phyloP scores from a whole-genome alignment of 176 grass and related monocot genomes.

The Lolium multiflorum region DNA sequence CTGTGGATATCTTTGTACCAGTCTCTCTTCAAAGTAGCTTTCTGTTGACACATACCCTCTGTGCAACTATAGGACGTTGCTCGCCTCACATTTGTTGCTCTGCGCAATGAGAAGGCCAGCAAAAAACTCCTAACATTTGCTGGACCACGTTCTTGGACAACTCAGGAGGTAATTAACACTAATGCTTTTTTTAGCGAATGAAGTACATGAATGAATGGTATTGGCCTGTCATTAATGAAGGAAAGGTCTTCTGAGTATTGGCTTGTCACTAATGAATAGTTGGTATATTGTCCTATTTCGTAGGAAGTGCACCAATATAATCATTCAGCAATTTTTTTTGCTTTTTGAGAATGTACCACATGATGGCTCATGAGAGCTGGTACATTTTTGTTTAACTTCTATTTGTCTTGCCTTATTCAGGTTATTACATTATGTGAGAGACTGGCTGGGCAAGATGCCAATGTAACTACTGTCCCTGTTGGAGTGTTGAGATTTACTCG shows the following conservation, averaged over 20 bases:
- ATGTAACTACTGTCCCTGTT: conserved; percentile 95
- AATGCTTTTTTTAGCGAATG: conserved; percentile 7
- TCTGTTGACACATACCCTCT: conserved; percentile 39
- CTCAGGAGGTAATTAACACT: conserved; percentile 83
- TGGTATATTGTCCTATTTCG: not conserved
- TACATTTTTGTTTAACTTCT: conserved; percentile 22
- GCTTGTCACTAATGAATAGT: not conserved
- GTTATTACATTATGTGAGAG: conserved; percentile 97
- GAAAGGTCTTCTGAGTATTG: not conserved
- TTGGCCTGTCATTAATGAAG: conserved; percentile 3
- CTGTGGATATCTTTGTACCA: conserved; percentile 12
- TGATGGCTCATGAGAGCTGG: conserved; percentile 31
- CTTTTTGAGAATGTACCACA: conserved; percentile 36
- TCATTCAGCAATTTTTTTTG: conserved; percentile 1
- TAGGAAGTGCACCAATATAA: not conserved
- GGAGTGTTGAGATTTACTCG: conserved; percentile 92
- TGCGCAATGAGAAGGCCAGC: conserved; percentile 79
- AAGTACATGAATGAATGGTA: not conserved
- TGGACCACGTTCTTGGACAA: conserved; percentile 98
- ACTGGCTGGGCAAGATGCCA: conserved; percentile 95
- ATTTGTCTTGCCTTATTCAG: conserved; percentile 51
- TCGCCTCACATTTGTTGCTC: conserved; percentile 89
- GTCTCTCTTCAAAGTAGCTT: conserved; percentile 33
- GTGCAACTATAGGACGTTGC: conserved; percentile 74
- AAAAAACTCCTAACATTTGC: conserved; percentile 89